A percentile compares a stretch with the other conserved stretches of the same genome.
phyloP scores from a whole-genome alignment of 2,329 filamentous ascomycete species.

The Xylariaceae sp. region DNA sequence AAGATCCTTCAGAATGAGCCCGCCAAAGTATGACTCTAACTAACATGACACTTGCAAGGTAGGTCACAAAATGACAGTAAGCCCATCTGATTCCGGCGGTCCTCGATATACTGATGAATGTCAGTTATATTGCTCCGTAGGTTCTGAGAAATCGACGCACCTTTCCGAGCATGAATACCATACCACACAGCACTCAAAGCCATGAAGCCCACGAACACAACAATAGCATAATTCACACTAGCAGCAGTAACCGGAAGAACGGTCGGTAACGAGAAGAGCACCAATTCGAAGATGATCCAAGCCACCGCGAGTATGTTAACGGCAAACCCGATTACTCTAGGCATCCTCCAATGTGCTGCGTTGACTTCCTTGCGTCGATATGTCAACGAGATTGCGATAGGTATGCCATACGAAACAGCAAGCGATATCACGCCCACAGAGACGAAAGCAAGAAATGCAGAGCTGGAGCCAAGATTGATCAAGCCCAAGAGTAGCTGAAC shows the following conservation, averaged over 20 bases:
- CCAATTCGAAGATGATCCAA: slow-evolving; percentile 60
- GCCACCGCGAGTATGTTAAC: slow-evolving; percentile 54
- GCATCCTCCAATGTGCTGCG: slow-evolving; percentile 56
- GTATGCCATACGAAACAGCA: slow-evolving; percentile 62
- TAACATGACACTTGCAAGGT: neutral
- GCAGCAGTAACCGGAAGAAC: slow-evolving; percentile 39
- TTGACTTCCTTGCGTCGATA: slow-evolving; percentile 54
- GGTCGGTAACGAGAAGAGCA: slow-evolving; percentile 56
- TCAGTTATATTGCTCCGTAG: neutral
- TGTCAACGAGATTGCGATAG: slow-evolving; percentile 58
- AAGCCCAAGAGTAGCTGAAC: slow-evolving; percentile 61
- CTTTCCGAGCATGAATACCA: slow-evolving; percentile 55
- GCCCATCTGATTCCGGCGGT: slow-evolving; percentile 41
- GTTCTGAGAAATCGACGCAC: slow-evolving; percentile 43
- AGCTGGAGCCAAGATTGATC: slow-evolving; percentile 63
- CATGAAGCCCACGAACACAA: slow-evolving; percentile 57
- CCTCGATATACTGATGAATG: slow-evolving; percentile 37
- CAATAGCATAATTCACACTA: slow-evolving; percentile 59
- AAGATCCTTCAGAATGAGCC: neutral
- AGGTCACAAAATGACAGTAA: slow-evolving; percentile 32
- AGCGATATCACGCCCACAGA: slow-evolving; percentile 62
- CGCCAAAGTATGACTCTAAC: neutral
- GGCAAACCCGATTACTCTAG: slow-evolving; percentile 48
- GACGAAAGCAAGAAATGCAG: slow-evolving; percentile 64
- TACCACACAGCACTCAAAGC: slow-evolving; percentile 54